A percentile compares a stretch with the other conserved stretches of the same genome.
Evolutionary conservation across 1,284 basidiomycete genomes (phyloP).

Genomic region (Blastosporella zonata): DNA sequence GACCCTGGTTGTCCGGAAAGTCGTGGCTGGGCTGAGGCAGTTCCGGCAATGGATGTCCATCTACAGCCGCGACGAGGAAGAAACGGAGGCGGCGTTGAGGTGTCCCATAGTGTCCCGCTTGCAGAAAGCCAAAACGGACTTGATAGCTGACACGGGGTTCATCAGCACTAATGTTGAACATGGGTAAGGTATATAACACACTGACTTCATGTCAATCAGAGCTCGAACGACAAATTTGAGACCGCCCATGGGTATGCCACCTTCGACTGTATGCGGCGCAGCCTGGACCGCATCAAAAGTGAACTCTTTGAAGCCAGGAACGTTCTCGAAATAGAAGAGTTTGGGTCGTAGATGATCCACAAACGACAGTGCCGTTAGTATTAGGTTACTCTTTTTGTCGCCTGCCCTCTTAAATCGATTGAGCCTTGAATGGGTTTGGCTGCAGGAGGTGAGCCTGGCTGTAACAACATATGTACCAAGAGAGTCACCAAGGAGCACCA

Average conservation of each 20-base stretch:
- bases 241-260: constrained; percentile 65
- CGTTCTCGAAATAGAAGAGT: constrained; percentile 72
- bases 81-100: constrained; percentile 70
- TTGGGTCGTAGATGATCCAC: constrained; percentile 59
- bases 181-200: constrained; percentile 31
- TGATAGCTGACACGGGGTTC: constrained; percentile 52
- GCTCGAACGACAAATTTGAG: constrained; percentile 60
- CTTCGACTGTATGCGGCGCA: constrained; percentile 45
- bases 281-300: constrained; percentile 51
- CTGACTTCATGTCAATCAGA: constrained; percentile 62
- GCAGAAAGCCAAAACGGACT: constrained; percentile 56
- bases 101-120: constrained; percentile 71
- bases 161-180: not conserved
- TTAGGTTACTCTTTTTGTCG: constrained; percentile 53
- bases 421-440: constrained; percentile 53
- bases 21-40: constrained; percentile 71
- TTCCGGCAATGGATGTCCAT: constrained; percentile 50
- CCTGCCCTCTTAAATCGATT: constrained; percentile 54
- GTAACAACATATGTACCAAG: not conserved
- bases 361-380: constrained; percentile 58
- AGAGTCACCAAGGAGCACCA: constrained; percentile 72
- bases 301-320: constrained; percentile 62
- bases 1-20: constrained; percentile 42
- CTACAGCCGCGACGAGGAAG: constrained; percentile 62
- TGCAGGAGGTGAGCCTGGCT: constrained; percentile 20